Evolutionary conservation across 179 eudicot species (phyloP).

Genomic region (Pouteria campechiana): DNA sequence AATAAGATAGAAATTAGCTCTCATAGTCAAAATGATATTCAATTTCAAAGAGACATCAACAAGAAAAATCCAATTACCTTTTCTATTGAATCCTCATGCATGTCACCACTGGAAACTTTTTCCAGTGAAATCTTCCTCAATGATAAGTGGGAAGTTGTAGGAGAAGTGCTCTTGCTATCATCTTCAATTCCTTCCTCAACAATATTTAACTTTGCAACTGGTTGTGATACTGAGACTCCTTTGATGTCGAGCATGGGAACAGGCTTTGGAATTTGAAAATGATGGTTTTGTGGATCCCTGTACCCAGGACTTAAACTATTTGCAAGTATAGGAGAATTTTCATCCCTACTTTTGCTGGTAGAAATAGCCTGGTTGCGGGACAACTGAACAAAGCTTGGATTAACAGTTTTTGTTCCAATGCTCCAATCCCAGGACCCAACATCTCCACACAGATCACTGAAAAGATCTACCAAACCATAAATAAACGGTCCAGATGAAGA

Average conservation of each 20-base stretch:
- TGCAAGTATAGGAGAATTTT: constrained; percentile 27
- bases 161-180: constrained; percentile 26
- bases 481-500: constrained; percentile 48
- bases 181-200: constrained; percentile 61
- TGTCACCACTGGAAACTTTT: constrained; percentile 8
- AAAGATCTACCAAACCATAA: constrained; percentile 79
- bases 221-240: constrained; percentile 11
- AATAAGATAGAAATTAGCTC: too few species aligned
- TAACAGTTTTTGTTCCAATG: constrained; percentile 47
- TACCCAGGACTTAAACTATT: constrained; percentile 35
- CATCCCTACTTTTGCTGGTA: constrained; percentile 24
- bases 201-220: constrained; percentile 32
- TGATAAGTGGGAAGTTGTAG: constrained; percentile 29
- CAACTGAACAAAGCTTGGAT: too few species aligned
- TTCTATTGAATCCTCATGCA: too few species aligned
- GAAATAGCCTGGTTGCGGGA: too few species aligned
- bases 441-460: constrained; percentile 73
- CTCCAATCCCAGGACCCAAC: constrained; percentile 83
- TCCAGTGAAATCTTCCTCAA: constrained; percentile 29
- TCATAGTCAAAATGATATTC: too few species aligned
- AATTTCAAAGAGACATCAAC: background rate
- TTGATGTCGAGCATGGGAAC: constrained; percentile 27
- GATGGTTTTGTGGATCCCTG: constrained; percentile 40
- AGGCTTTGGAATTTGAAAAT: constrained; percentile 41
- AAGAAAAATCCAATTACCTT: too few species aligned